These are phyloP conservation scores for Mucor irregularis DNA, from an alignment of 371 early-diverging fungal species.

Conservation along the genomic window DNA sequence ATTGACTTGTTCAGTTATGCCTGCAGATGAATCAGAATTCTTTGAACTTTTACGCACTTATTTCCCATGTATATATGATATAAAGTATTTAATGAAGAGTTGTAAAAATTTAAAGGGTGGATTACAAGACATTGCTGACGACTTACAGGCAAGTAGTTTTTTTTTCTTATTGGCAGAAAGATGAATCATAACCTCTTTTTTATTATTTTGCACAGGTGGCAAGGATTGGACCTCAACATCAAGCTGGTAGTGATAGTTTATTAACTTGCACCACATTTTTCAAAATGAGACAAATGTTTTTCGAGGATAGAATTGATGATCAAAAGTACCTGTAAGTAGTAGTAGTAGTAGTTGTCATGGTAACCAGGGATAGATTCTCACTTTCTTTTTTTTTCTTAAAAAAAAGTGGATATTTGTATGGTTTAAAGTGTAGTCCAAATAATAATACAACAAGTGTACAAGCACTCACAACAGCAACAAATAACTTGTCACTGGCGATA, in stretches of 20 bases:
- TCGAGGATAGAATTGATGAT: slow-evolving; percentile 94
- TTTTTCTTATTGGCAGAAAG: background rate
- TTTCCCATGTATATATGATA: slow-evolving; percentile 99
- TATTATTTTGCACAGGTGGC: slow-evolving; percentile 63
- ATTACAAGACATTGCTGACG: slow-evolving; percentile 98
- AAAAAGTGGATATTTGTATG: slow-evolving; percentile 59
- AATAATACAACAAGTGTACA: slow-evolving; percentile 13
- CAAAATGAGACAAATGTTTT: slow-evolving; percentile 93
- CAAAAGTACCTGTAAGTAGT: slow-evolving; percentile 77
- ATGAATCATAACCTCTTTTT: background rate
- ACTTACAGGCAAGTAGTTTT: slow-evolving; percentile 71
- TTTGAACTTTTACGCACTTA: slow-evolving; percentile 91
- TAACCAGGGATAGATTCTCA: too few relatives aligned
- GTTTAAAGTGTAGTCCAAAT: slow-evolving; percentile 51
- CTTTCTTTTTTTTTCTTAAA: background rate
- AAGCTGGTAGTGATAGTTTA: slow-evolving; percentile 99
- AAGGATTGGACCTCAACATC: slow-evolving; percentile 98
- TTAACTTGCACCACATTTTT: slow-evolving; percentile 97
- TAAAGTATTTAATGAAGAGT: slow-evolving; percentile 98
- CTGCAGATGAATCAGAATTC: slow-evolving; percentile 93
- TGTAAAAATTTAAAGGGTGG: slow-evolving; percentile 98
- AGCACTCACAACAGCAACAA: slow-evolving; percentile 33
- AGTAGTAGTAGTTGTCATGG: too few relatives aligned
- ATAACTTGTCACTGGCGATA: slow-evolving; percentile 29
- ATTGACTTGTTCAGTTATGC: slow-evolving; percentile 90